phyloP scores from a whole-genome alignment of 441 rosid genomes.

The Adansonia gregorii region DNA sequence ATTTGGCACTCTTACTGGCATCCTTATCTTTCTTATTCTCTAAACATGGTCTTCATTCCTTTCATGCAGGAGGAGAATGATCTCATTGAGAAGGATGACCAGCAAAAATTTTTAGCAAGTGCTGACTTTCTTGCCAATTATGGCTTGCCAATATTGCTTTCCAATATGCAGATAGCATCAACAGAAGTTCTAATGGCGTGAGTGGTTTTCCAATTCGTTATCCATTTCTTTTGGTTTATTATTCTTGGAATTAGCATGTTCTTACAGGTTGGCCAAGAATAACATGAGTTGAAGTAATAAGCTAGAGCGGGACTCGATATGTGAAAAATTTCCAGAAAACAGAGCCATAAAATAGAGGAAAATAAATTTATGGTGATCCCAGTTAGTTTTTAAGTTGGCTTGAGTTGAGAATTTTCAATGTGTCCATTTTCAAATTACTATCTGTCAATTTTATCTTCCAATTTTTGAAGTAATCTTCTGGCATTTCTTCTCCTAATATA shows the following conservation, averaged over 20 bases:
- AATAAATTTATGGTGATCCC: background rate
- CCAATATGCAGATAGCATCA: slow-evolving; percentile 62
- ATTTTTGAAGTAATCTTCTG: background rate
- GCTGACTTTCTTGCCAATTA: slow-evolving; percentile 76
- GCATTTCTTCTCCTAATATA: background rate
- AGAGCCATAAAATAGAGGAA: background rate
- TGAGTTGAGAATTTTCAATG: slow-evolving; percentile 6
- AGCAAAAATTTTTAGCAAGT: slow-evolving; percentile 73
- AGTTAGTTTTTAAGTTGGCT: background rate
- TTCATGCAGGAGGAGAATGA: slow-evolving; percentile 65
- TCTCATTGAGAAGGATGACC: slow-evolving; percentile 70
- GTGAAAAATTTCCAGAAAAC: background rate
- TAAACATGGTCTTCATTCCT: slow-evolving; percentile 26
- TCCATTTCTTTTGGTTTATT: background rate
- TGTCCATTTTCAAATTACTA: background rate
- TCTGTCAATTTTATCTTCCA: background rate
- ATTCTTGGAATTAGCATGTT: slow-evolving; percentile 1
- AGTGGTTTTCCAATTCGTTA: slow-evolving; percentile 20
- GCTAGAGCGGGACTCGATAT: background rate
- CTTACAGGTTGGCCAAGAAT: background rate
- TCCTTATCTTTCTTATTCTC: slow-evolving; percentile 18
- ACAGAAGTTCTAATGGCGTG: slow-evolving; percentile 79
- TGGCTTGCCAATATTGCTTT: slow-evolving; percentile 61
- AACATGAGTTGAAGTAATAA: background rate
- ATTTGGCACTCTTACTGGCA: background rate